phyloP scores from a whole-genome alignment of 768 basidiomycete genomes.

The Phylloporus scabripes region DNA sequence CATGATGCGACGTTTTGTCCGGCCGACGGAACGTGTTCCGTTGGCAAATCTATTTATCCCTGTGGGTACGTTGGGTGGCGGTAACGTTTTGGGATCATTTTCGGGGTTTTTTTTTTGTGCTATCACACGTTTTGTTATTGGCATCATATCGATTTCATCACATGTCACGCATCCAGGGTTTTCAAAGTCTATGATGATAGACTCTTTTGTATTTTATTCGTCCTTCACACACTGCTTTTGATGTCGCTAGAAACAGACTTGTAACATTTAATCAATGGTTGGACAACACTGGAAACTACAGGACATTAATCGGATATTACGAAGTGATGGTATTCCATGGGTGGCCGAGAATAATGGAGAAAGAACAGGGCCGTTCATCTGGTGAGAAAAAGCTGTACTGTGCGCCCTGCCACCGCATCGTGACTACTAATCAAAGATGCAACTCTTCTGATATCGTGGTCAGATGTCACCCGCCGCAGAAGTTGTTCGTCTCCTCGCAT shows the following conservation, averaged over 20 bases:
- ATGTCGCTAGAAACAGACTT: slow-evolving; percentile 4
- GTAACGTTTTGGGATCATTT: slow-evolving; percentile 4
- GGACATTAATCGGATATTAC: slow-evolving; percentile 9
- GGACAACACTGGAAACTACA: slow-evolving; percentile 7
- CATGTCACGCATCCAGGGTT: slow-evolving; percentile 21
- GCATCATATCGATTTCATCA: slow-evolving; percentile 20
- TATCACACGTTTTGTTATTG: slow-evolving; percentile 12
- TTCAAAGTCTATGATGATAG: slow-evolving; percentile 16
- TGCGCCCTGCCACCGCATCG: background rate
- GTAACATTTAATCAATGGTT: background rate
- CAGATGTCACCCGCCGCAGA: slow-evolving; percentile 31
- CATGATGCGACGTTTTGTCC: slow-evolving; percentile 13
- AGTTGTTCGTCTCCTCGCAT: slow-evolving; percentile 27
- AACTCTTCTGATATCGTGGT: slow-evolving; percentile 3
- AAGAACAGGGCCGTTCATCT: slow-evolving; percentile 10
- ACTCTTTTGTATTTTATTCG: slow-evolving; percentile 16
- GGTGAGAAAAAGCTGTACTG: slow-evolving; percentile 11
- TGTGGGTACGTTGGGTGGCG: slow-evolving; percentile 20
- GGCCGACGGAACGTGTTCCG: slow-evolving; percentile 12
- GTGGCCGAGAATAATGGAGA: slow-evolving; percentile 2
- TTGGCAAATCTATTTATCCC: slow-evolving; percentile 17
- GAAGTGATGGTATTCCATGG: background rate
- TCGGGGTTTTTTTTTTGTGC: background rate
- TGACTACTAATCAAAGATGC: slow-evolving; percentile 12
- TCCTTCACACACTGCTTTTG: background rate